Conservation (phyloP, 352 stramenopile species). For the Phytophthora melonis region DNA sequence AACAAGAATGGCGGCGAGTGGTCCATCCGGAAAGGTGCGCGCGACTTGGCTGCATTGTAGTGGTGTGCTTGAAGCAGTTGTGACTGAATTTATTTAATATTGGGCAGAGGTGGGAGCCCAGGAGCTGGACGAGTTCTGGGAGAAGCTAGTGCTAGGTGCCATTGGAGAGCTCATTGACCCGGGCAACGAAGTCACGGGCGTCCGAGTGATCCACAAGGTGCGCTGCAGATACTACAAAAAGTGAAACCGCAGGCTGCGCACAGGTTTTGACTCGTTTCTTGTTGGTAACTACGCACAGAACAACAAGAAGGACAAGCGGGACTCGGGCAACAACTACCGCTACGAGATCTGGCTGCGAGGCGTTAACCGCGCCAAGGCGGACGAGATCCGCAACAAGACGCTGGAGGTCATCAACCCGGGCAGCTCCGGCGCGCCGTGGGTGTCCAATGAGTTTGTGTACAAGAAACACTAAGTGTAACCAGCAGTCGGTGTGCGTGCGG, state of each 20-base stretch:
- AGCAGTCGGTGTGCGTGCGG: conserved; percentile 8
- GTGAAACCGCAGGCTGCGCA: background rate
- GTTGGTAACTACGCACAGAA: conserved; percentile 50
- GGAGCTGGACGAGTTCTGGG: conserved; percentile 90
- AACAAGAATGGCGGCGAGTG: conserved; percentile 92
- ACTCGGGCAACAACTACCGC: conserved; percentile 85
- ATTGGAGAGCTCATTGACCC: conserved; percentile 91
- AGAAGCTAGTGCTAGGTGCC: conserved; percentile 90
- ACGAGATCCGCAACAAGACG: conserved; percentile 81
- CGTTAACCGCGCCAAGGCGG: conserved; percentile 61
- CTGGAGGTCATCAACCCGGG: conserved; percentile 75
- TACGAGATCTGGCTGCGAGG: conserved; percentile 88
- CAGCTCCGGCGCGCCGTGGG: conserved; percentile 56
- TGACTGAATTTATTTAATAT: conserved; percentile 9
- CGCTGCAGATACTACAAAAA: background rate
- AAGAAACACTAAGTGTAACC: conserved; percentile 81
- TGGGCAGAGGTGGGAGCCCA: conserved; percentile 70
- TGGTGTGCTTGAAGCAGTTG: background rate
- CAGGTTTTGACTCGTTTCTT: background rate
- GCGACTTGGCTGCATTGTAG: background rate
- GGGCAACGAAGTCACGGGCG: conserved; percentile 90
- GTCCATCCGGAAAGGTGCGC: conserved; percentile 80
- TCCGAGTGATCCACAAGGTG: conserved; percentile 93
- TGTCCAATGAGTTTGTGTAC: conserved; percentile 75
- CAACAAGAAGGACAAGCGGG: conserved; percentile 90